A percentile compares a stretch with the other conserved stretches of the same genome.
Conservation (phyloP, 257 asterid genomes). For the Perilla frutescens region DNA sequence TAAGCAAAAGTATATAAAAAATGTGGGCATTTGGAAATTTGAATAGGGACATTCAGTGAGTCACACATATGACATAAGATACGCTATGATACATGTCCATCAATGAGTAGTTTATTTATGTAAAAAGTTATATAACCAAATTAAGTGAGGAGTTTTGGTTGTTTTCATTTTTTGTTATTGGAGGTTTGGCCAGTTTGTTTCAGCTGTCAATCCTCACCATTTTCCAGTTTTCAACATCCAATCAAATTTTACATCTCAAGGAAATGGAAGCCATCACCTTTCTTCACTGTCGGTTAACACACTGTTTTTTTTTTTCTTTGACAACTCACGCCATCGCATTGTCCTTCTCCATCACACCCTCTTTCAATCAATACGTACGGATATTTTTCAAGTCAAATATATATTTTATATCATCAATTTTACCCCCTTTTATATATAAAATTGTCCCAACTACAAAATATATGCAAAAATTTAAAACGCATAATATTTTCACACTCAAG, state of each 20-base stretch:
- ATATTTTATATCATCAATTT: no score
- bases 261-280: conserved; percentile 40
- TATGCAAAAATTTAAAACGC: no score
- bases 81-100: background rate
- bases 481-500: no score
- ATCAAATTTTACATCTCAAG: conserved; percentile 44
- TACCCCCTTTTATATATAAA: no score
- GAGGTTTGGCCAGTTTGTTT: conserved; percentile 30
- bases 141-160: background rate
- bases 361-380: background rate
- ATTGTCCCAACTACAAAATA: no score
- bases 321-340: conserved; percentile 27
- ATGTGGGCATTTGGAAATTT: no score
- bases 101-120: background rate
- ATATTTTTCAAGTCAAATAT: no score
- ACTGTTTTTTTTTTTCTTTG: conserved; percentile 16
- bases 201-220: conserved; percentile 38
- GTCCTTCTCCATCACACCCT: background rate
- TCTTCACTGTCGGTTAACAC: background rate
- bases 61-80: background rate
- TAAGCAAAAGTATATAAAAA: no score
- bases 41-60: no score
- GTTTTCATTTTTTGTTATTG: background rate
- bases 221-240: conserved; percentile 36
- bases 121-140: background rate